phyloP scores from a whole-genome alignment of 148 eudicot species.

The Rhododendron mucronatum region DNA sequence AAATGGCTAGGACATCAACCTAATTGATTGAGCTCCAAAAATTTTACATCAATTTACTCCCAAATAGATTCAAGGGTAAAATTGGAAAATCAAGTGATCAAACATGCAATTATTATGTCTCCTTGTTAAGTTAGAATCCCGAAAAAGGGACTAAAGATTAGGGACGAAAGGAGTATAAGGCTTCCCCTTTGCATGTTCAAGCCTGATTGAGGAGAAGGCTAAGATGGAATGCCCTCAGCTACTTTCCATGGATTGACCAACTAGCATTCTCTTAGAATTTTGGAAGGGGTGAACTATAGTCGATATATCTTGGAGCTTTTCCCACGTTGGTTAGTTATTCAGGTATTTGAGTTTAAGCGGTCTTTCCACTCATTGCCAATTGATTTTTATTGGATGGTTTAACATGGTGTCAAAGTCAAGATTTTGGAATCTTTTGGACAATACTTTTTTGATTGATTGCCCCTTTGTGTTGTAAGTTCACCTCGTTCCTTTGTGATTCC shows the following conservation, averaged over 20 bases:
- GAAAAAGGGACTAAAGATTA: too few relatives aligned
- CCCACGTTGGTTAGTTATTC: neutral
- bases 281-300: neutral
- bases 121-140: too few relatives aligned
- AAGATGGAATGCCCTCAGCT: neutral
- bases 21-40: too few relatives aligned
- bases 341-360: neutral
- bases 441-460: too few relatives aligned
- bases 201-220: neutral
- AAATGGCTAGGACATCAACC: too few relatives aligned
- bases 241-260: neutral
- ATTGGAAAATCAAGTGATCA: too few relatives aligned
- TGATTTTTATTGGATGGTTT: too few relatives aligned
- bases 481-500: neutral
- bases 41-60: too few relatives aligned
- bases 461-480: neutral
- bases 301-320: neutral
- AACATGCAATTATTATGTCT: too few relatives aligned
- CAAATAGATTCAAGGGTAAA: too few relatives aligned
- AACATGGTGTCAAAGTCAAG: too few relatives aligned
- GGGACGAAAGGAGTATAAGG: neutral
- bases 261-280: neutral
- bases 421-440: too few relatives aligned
- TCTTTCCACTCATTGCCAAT: neutral
- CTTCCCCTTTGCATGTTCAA: neutral